Evolutionary conservation across 371 early-diverging fungal genomes (phyloP).

Genomic region (Lichtheimia hyalospora): DNA sequence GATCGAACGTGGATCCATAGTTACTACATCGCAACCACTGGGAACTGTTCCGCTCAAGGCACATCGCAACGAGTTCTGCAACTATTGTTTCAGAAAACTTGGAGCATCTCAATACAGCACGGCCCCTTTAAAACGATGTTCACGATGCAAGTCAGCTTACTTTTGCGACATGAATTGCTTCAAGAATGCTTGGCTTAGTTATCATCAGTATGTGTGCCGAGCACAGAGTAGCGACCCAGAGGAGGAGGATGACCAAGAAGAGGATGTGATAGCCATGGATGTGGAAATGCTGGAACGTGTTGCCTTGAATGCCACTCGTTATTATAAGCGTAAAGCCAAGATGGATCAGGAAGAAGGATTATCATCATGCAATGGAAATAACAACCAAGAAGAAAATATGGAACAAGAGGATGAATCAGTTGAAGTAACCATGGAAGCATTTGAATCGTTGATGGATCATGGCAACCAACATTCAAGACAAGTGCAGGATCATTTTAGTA

Average conservation of each 20-base stretch:
- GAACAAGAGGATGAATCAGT: conserved; percentile 27
- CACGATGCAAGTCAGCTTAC: conserved; percentile 46
- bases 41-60: conserved; percentile 38
- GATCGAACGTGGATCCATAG: conserved; percentile 26
- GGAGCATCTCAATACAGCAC: conserved; percentile 9
- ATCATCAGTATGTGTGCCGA: conserved; percentile 46
- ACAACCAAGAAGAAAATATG: not conserved
- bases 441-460: conserved; percentile 42
- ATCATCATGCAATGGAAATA: not conserved
- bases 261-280: conserved; percentile 22
- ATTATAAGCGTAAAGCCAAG: conserved; percentile 19
- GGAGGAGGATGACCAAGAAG: conserved; percentile 17
- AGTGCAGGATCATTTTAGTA: conserved; percentile 11
- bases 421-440: conserved; percentile 45
- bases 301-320: conserved; percentile 32
- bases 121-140: conserved; percentile 38
- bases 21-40: conserved; percentile 45
- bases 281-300: conserved; percentile 47
- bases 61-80: conserved; percentile 35
- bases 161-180: conserved; percentile 49
- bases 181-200: conserved; percentile 48
- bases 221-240: not conserved
- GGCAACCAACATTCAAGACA: conserved; percentile 21
- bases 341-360: not conserved
- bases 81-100: conserved; percentile 43